These are phyloP conservation scores for Lecanicillium sp. DNA, from an alignment of 2,329 filamentous ascomycete genomes.

Conservation along the genomic window DNA sequence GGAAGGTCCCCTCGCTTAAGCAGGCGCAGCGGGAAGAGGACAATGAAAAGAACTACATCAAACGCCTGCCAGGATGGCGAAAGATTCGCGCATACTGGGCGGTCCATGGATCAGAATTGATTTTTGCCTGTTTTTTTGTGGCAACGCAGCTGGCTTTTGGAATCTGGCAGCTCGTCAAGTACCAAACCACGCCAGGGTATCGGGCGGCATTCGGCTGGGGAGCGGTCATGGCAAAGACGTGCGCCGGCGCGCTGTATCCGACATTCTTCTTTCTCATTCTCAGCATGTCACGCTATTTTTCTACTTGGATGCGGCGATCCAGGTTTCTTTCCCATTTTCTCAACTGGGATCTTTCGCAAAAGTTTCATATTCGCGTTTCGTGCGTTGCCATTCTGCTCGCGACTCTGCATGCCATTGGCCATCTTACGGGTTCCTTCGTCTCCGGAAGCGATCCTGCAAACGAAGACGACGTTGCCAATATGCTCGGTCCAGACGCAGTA, in stretches of 20 bases:
- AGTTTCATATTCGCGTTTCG: slow-evolving; percentile 49
- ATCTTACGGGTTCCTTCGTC: slow-evolving; percentile 44
- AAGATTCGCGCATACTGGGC: slow-evolving; percentile 45
- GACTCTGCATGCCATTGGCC: slow-evolving; percentile 45
- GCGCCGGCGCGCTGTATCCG: slow-evolving; percentile 46
- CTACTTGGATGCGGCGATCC: slow-evolving; percentile 43
- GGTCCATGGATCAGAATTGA: slow-evolving; percentile 43
- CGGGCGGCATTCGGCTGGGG: slow-evolving; percentile 48
- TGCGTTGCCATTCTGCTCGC: slow-evolving; percentile 41
- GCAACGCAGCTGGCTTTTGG: slow-evolving; percentile 41
- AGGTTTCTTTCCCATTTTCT: slow-evolving; percentile 45
- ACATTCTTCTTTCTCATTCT: slow-evolving; percentile 51
- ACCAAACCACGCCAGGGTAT: slow-evolving; percentile 34
- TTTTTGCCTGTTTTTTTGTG: slow-evolving; percentile 41
- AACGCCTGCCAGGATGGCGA: slow-evolving; percentile 35
- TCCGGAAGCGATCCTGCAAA: slow-evolving; percentile 37
- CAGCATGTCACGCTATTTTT: slow-evolving; percentile 50
- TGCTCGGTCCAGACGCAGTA: slow-evolving; percentile 35
- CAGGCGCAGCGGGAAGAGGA: slow-evolving; percentile 38
- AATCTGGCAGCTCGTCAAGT: slow-evolving; percentile 48
- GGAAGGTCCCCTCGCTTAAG: slow-evolving; percentile 40
- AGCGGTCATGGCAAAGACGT: slow-evolving; percentile 46
- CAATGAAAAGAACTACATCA: slow-evolving; percentile 38
- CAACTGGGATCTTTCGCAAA: slow-evolving; percentile 49
- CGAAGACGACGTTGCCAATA: slow-evolving; percentile 33